Evolutionary conservation across 2,329 filamentous ascomycete genomes (phyloP).

Genomic region (Acrocalymma vagum): DNA sequence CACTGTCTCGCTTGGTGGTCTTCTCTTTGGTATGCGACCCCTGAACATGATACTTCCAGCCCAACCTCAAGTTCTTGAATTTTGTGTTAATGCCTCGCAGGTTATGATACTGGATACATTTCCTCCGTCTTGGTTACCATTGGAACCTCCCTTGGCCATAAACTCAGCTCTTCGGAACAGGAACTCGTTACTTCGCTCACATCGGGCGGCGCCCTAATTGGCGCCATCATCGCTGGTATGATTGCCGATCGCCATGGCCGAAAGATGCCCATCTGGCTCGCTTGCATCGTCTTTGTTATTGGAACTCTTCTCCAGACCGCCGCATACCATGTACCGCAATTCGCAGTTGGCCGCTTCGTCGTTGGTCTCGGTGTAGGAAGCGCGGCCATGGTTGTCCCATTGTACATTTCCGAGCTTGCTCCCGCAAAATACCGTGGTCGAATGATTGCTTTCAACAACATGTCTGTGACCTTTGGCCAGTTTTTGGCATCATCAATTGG

Average conservation of each 20-base stretch:
- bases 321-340: slow-evolving; percentile 32
- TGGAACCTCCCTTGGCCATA: slow-evolving; percentile 40
- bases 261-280: slow-evolving; percentile 37
- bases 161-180: slow-evolving; percentile 42
- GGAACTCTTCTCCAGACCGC: slow-evolving; percentile 40
- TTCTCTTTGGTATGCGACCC: slow-evolving; percentile 37
- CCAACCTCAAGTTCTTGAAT: neutral
- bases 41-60: neutral
- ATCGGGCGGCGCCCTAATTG: slow-evolving; percentile 48
- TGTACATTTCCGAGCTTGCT: slow-evolving; percentile 39
- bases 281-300: slow-evolving; percentile 38
- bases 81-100: slow-evolving; percentile 10
- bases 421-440: slow-evolving; percentile 44
- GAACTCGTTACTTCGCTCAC: slow-evolving; percentile 50
- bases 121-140: slow-evolving; percentile 49
- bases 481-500: slow-evolving; percentile 42
- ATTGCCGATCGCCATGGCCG: slow-evolving; percentile 46
- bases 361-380: slow-evolving; percentile 41
- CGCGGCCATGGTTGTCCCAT: slow-evolving; percentile 40
- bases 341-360: slow-evolving; percentile 38
- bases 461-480: slow-evolving; percentile 41
- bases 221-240: slow-evolving; percentile 46
- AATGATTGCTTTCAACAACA: slow-evolving; percentile 48
- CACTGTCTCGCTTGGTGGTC: slow-evolving; percentile 36
- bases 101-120: slow-evolving; percentile 51